Percentiles rank a stretch among this genome's conserved stretches.
Conservation (phyloP, 1,139 yeast genomes). For the Candida sojae region DNA sequence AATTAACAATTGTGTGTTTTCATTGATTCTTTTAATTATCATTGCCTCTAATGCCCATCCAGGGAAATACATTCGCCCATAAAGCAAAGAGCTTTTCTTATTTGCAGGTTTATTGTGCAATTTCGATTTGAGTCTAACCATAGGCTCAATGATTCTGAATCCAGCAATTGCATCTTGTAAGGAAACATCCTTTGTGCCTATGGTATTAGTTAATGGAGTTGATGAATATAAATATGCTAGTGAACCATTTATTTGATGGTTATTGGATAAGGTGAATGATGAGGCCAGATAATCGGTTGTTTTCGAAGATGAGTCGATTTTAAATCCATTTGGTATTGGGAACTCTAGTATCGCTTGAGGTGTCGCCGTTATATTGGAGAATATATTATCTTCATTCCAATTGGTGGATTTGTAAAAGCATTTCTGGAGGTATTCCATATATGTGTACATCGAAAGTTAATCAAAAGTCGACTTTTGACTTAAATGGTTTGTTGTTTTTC, state of each 20-base stretch:
- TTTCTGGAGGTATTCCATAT: slow-evolving; percentile 81
- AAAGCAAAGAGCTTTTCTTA: slow-evolving; percentile 28
- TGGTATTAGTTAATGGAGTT: slow-evolving; percentile 50
- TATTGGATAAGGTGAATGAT: slow-evolving; percentile 70
- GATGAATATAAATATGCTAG: slow-evolving; percentile 80
- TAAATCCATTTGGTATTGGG: slow-evolving; percentile 67
- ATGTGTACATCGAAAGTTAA: slow-evolving; percentile 57
- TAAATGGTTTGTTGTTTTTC: background rate
- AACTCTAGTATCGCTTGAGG: slow-evolving; percentile 75
- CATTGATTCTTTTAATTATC: slow-evolving; percentile 66
- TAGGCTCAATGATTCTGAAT: slow-evolving; percentile 61
- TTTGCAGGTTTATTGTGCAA: background rate
- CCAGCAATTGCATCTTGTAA: slow-evolving; percentile 82
- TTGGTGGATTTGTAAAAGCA: slow-evolving; percentile 68
- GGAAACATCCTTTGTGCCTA: slow-evolving; percentile 55
- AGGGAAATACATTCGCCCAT: slow-evolving; percentile 90
- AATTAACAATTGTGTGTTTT: slow-evolving; percentile 63
- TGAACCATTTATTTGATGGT: slow-evolving; percentile 75
- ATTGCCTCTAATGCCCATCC: slow-evolving; percentile 87
- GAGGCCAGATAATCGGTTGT: slow-evolving; percentile 74
- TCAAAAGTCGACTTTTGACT: background rate
- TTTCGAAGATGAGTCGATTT: slow-evolving; percentile 69
- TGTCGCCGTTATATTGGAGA: slow-evolving; percentile 70
- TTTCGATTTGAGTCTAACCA: slow-evolving; percentile 4
- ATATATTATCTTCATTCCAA: slow-evolving; percentile 80